phyloP scores from a whole-genome alignment of 148 eudicot genomes.

The Talinum fruticosum region DNA sequence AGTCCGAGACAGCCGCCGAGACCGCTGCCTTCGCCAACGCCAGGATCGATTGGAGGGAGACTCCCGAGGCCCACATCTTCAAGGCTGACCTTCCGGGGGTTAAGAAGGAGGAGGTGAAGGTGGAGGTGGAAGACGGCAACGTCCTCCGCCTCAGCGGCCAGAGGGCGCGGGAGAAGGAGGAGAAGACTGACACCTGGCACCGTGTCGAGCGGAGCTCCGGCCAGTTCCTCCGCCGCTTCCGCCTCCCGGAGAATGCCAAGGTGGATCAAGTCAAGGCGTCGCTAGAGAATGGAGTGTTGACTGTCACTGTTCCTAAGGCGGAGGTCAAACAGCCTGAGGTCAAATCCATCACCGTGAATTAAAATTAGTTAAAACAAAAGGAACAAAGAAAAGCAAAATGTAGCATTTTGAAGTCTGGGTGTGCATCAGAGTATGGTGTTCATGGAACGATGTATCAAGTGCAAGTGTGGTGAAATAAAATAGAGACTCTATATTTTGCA shows the following conservation, averaged over 20 bases:
- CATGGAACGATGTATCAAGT: too few species aligned
- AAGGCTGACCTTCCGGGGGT: slow-evolving; percentile 33
- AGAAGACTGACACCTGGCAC: slow-evolving; percentile 32
- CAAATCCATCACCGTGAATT: not conserved
- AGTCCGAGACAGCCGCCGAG: not conserved
- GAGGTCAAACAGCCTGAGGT: not conserved
- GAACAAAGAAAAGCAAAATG: not conserved
- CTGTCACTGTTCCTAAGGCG: slow-evolving; percentile 25
- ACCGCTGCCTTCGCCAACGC: slow-evolving; percentile 16
- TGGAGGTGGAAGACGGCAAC: slow-evolving; percentile 23
- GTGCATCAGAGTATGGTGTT: too few species aligned
- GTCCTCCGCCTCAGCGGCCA: slow-evolving; percentile 31
- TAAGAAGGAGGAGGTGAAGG: slow-evolving; percentile 14
- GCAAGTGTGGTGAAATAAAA: too few species aligned
- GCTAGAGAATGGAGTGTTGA: slow-evolving; percentile 26
- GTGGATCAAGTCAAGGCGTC: slow-evolving; percentile 25
- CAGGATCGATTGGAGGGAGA: slow-evolving; percentile 29
- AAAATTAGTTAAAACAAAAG: not conserved
- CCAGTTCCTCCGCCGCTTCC: slow-evolving; percentile 24
- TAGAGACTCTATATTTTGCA: too few species aligned
- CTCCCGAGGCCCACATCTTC: slow-evolving; percentile 32
- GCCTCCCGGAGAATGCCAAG: slow-evolving; percentile 32
- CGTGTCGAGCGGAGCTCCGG: slow-evolving; percentile 30
- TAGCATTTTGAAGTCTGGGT: not conserved
- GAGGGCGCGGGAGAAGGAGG: slow-evolving; percentile 26